phyloP scores from a whole-genome alignment of 2,329 filamentous ascomycete genomes.

The Fusarium nelsonii region DNA sequence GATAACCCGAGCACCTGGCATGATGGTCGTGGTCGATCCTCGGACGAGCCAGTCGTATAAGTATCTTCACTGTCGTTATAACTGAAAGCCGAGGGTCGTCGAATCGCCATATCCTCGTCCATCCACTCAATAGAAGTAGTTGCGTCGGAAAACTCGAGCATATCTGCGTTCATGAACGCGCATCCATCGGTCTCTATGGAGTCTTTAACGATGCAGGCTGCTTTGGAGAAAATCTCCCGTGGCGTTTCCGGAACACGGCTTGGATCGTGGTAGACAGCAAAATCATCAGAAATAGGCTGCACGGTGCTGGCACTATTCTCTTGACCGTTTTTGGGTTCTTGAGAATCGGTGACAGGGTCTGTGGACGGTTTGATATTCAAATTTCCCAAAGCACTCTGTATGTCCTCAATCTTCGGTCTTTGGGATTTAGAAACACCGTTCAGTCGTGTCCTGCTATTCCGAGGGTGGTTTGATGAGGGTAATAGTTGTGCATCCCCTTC shows the following conservation, averaged over 20 bases:
- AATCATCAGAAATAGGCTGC: not conserved
- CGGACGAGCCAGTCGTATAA: constrained; percentile 22
- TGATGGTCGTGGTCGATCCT: constrained; percentile 15
- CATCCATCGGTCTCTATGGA: constrained; percentile 57
- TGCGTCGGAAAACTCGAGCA: constrained; percentile 41
- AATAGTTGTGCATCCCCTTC: constrained; percentile 46
- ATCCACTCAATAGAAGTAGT: constrained; percentile 21
- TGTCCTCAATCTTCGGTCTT: constrained; percentile 23
- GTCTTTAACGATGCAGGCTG: constrained; percentile 58
- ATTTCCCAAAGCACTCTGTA: not conserved
- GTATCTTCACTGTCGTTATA: constrained; percentile 22
- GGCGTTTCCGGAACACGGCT: not conserved
- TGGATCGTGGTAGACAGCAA: not conserved
- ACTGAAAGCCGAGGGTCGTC: constrained; percentile 25
- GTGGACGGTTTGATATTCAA: constrained; percentile 3
- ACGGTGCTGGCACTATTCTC: not conserved
- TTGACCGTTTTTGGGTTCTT: not conserved
- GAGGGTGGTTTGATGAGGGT: not conserved
- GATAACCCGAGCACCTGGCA: constrained; percentile 32
- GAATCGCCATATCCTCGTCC: constrained; percentile 13
- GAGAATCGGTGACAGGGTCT: not conserved
- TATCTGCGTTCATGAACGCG: constrained; percentile 52
- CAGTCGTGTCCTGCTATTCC: not conserved
- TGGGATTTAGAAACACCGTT: not conserved
- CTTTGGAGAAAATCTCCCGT: constrained; percentile 56